Conservation (phyloP, 352 stramenopile species). For the Pythium pyrilobum region DNA sequence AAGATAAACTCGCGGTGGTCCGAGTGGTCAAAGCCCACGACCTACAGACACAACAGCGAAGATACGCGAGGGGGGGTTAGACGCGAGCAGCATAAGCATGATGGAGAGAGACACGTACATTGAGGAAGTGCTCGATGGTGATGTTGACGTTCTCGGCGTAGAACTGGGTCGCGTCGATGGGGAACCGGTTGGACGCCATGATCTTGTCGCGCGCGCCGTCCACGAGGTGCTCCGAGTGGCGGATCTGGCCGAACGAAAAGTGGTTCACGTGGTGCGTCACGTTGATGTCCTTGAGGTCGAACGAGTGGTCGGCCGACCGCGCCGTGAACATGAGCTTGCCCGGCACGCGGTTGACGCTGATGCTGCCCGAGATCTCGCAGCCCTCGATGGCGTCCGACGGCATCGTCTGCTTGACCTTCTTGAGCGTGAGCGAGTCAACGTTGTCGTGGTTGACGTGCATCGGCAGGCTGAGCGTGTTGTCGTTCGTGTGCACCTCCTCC, state of each 20-base stretch:
- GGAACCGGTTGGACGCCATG: slow-evolving; percentile 57
- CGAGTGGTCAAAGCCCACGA: slow-evolving; percentile 73
- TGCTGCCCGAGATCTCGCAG: slow-evolving; percentile 72
- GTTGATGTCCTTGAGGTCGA: slow-evolving; percentile 55
- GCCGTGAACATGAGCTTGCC: slow-evolving; percentile 66
- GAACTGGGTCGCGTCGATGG: slow-evolving; percentile 53
- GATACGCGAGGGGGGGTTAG: no score
- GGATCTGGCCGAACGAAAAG: slow-evolving; percentile 84
- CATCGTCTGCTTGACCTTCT: slow-evolving; percentile 35
- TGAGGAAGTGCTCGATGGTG: slow-evolving; percentile 78
- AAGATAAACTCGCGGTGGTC: slow-evolving; percentile 45
- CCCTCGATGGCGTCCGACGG: slow-evolving; percentile 43
- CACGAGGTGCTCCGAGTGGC: slow-evolving; percentile 53
- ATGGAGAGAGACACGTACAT: slow-evolving; percentile 39
- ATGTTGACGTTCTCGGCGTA: slow-evolving; percentile 59
- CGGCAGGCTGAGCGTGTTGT: slow-evolving; percentile 38
- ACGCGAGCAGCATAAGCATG: not conserved
- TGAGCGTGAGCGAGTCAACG: slow-evolving; percentile 38
- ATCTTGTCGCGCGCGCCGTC: slow-evolving; percentile 26
- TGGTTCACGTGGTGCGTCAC: slow-evolving; percentile 70
- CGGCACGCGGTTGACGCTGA: slow-evolving; percentile 75
- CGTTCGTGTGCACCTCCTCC: slow-evolving; percentile 65
- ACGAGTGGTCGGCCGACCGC: slow-evolving; percentile 62
- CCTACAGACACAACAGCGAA: slow-evolving; percentile 20
- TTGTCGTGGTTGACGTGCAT: slow-evolving; percentile 59